Percentiles rank a stretch among this genome's conserved stretches.
phyloP scores from a whole-genome alignment of 345 rosid species.

The Physaria fendleri region DNA sequence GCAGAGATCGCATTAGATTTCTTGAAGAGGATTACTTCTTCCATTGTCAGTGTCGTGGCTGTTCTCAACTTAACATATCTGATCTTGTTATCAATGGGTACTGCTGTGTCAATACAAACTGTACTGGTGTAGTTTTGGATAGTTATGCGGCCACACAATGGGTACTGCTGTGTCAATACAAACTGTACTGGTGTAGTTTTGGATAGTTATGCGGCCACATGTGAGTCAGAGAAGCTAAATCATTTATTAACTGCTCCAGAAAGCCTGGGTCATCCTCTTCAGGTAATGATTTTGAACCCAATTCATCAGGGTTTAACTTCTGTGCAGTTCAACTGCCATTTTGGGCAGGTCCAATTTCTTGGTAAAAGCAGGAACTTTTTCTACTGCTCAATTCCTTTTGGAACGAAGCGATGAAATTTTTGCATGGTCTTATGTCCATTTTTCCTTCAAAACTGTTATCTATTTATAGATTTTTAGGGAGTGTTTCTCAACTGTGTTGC shows the following conservation, averaged over 20 bases:
- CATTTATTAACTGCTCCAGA: constrained; percentile 10
- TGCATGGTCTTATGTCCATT: not conserved
- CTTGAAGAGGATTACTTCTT: constrained; percentile 71
- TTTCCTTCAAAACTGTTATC: not conserved
- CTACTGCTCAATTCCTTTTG: not conserved
- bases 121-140: constrained; percentile 67
- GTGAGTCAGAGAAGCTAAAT: constrained; percentile 39
- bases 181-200: constrained; percentile 67
- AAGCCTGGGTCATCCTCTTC: constrained; percentile 28
- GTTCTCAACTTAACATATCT: constrained; percentile 51
- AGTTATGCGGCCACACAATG: constrained; percentile 36
- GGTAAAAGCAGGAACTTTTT: not conserved
- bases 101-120: constrained; percentile 44
- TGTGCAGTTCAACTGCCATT: not conserved
- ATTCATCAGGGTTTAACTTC: not conserved
- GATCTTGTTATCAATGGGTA: constrained; percentile 70
- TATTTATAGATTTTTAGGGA: not conserved
- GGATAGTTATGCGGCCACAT: constrained; percentile 28
- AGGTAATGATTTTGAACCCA: constrained; percentile 32
- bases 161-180: constrained; percentile 47
- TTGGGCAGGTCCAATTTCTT: not conserved
- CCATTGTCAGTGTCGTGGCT: constrained; percentile 60
- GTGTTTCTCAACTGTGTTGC: not conserved
- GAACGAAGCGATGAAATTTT: not conserved
- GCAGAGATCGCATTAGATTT: constrained; percentile 59